Evolutionary conservation across 2,329 filamentous ascomycete genomes (phyloP), one percentile per base, ranked within the genome.

Genomic region (Talaromyces sp.): DNA sequence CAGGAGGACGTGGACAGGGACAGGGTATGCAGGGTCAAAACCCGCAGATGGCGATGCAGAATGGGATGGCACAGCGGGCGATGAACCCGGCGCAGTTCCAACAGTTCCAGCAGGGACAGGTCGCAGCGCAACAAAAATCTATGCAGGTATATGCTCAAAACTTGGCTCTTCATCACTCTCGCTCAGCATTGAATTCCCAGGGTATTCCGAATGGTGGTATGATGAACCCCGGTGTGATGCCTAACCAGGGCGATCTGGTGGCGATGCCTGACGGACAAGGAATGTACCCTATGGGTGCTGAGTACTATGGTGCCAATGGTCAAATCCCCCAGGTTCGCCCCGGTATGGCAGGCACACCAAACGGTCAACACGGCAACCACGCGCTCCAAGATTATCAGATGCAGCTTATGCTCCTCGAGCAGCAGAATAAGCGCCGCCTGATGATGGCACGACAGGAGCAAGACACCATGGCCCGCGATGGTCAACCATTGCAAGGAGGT

Each of bases 141-240:
- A 89, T 96, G 73, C 87, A 91, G 74, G 87, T 90, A 72, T 96
- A 96, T 82, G 86, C 89, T 71, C 86, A 90, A 75, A 89, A 86
- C 74, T 83, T 96, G 70, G 86, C 88, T 75, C 86, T 91, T 75
- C 89, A 93, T 74, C 88, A 92, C 68, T 68, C 70, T 72, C 88
- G 88, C 74, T 76, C 87, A 90, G 80, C 80, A 74, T 88, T 94
- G 82, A 87, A 88, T 71, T 88, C 86, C 73, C 89, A 90, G 80
- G 84, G 85, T 72, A 88, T 92, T 82, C 86, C 86, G 63, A 90
- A 86, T 88, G 80, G 82, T 88, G 80, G 82, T 73, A 82, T 85
- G 75, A 80, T 80, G 75, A 84, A 80, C 75, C 84, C 65, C 57
- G 86, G 84, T 62, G 71, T 77, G 47, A 89, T 91, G 65, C 86